Base-by-base conservation (phyloP, 495 filamentous ascomycete genomes). In the Penicillium psychrofluorescens region DNA sequence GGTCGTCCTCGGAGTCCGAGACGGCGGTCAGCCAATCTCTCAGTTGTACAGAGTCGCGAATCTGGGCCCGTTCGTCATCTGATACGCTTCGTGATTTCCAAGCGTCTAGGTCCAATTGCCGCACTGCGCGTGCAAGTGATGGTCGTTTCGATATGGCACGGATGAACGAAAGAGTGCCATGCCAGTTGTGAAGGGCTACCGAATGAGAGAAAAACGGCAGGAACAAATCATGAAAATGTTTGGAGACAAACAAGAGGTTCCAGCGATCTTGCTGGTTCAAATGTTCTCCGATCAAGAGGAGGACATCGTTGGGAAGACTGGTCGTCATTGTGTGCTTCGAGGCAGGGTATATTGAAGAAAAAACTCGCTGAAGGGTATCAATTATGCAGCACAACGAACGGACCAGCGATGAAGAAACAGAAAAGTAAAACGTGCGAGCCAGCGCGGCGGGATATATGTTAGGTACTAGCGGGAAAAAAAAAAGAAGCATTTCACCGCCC, bases 161-260 rank as follows among this genome's bases (percentile, higher is more conserved):
- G 6, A 62, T n/a, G 15, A 67, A 64, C 0, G 54, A 61, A 4
- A 46, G 46, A 8, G 50, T 39, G 9, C 54, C 45, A 1, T 31
- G 16, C 48, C 54, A 54, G 28, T 39, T 46, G 32, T 54, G 50
- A 11, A 67, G 38, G 0, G 43, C 29, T 0, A 50, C 62, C 1
- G 40, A 38, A 32, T 50, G 49, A 33, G 62, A 67, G 5, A 64
- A 38, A 6, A 62, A 40, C 4, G 56, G 48, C 8, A 59, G 45
- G 28, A 65, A 64, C 5, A 65, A 36, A n/a, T 59, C 47, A 22
- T 65, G 53, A 15, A 67, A 67, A 13, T 49, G 56, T 8, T 29
- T 53, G 34, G 46, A 63, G 13, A 59, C 55, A 32, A 67, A 56
- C 28, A 62, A 30, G n/a, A 63, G 53, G 28, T 65, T 62, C 45